Evolutionary conservation across 495 filamentous ascomycete genomes (phyloP), one percentile per base, ranked within the genome.

Genomic region (Penicillium antarcticum): DNA sequence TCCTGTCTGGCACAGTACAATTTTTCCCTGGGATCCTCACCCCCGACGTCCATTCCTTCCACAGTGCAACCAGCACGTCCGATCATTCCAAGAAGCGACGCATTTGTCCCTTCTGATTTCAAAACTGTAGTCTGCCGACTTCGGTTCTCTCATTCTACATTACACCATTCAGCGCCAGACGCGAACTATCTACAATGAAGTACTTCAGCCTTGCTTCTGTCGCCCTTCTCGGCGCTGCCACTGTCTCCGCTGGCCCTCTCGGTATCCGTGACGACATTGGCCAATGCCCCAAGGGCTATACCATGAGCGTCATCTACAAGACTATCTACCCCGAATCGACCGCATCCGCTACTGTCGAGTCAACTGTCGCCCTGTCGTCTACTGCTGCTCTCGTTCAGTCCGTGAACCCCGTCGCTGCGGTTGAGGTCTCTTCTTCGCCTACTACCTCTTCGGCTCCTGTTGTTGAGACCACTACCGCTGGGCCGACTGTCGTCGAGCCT

Each of bases 11-110:
- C 50, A 67, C 58, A 67, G 53, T 57, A 49, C 29, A 33, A 41
- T 52, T 44, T 44, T 37, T 37, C 42, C 47, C 61, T 64, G 43
- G 53, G 53, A 62, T 67, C 64, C 53, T 56, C 62, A 24, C 62
- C 66, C 59, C 61, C 64, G 62, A 56, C 66, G 62, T 69, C 63
- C 69, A 56, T 69, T 70, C 66, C 36, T 72, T 55, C 24, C 16
- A 21, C 9, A 51, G 60, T 57, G 55, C 56, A 47, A 11, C 55
- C 26, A 53, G 57, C 58, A 60, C 61, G 55, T 64, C 45, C 54
- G n/a, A 42, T 70, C 58, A 12, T 62, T 64, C 31, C 17, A 18
- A 10, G 26, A 29, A 29, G 26, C 26, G 26, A 32, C 37, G 23
- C 11, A 46, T 26, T 40, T 52, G 31, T 36, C 14, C 14, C 16